Evolutionary conservation across 176 grass and related monocot species (phyloP).

Genomic region (Calamus simplicifolius): DNA sequence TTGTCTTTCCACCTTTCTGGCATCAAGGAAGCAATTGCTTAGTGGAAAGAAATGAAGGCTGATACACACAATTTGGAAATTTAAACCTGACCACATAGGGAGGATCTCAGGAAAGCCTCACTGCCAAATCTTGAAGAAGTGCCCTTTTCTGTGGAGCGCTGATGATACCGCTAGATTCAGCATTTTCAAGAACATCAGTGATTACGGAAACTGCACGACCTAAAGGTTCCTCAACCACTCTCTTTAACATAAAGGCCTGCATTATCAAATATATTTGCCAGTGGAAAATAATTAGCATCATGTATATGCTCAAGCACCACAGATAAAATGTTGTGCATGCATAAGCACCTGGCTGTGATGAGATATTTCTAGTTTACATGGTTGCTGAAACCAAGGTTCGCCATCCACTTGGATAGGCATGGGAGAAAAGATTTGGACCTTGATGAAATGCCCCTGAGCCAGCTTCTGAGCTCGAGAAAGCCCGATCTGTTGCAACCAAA

Average conservation of each 20-base stretch:
- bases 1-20: too few relatives aligned
- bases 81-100: background rate
- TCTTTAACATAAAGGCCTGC: constrained; percentile 88
- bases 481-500: constrained; percentile 37
- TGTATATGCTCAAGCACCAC: too few relatives aligned
- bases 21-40: too few relatives aligned
- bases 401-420: constrained; percentile 93
- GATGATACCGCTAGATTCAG: constrained; percentile 57
- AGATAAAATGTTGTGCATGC: too few relatives aligned
- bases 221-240: constrained; percentile 59
- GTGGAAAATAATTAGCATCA: constrained; percentile 3
- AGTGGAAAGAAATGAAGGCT: too few relatives aligned
- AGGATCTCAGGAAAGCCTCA: constrained; percentile 59
- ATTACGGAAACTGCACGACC: constrained; percentile 59
- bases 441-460: constrained; percentile 68
- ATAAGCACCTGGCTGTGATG: constrained; percentile 57
- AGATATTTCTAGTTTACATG: constrained; percentile 70
- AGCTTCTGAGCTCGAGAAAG: constrained; percentile 68
- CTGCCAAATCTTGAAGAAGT: constrained; percentile 73
- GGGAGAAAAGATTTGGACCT: constrained; percentile 40
- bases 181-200: constrained; percentile 70
- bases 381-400: constrained; percentile 74
- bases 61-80: too few relatives aligned
- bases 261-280: constrained; percentile 8
- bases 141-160: constrained; percentile 53